Evolutionary conservation across 2,329 filamentous ascomycete species (phyloP), one percentile per base, ranked within the genome.

Genomic region (Daldinia sp.): DNA sequence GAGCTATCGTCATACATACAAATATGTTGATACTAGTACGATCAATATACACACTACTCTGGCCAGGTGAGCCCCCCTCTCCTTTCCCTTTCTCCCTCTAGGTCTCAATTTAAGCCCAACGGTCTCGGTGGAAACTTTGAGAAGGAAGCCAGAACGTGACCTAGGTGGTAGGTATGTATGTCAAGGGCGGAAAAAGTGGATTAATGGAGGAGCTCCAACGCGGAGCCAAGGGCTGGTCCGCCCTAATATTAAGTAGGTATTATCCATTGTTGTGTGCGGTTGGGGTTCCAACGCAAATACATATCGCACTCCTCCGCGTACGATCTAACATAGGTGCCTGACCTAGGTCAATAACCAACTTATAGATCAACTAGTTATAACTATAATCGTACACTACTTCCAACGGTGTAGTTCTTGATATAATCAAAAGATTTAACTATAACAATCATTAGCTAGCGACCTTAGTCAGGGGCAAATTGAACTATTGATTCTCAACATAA

Each of bases 11-110:
- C 26, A 51, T 42, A 20, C 41, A 20, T 39, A 39, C 13, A 39
- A 33, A 15, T 51, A 15, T 33, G 26, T 51, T 51, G 46, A 51
- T 51, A 33, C 26, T 51, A 51, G 46, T 18, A 50, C 26, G 33
- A 9, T 10, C 7, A 26, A 51, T 51, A 50, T 51, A 35, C 6
- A 35, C 20, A 9, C 33, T 35, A 51, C 33, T 39, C 41, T 51
- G 26, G 7, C 46, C 46, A 51, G 46, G 46, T 51, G 26, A 51
- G 26, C 46, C 28, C n/a, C 26, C 9, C 30, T 10, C 30, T 33
- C 30, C 30, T 10, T 10, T 33, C 30, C 30, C 9, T 15, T 13
- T 15, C 5, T 4, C 28, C 9, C 26, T 12, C 46, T 26, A 51
- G 2, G 46, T 51, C 46, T 51, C 26, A 51, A n/a, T 51, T 51